Evolutionary conservation across 2,329 filamentous ascomycete genomes (phyloP), one percentile per base, ranked within the genome.

Genomic region (Passalora sequoiae): DNA sequence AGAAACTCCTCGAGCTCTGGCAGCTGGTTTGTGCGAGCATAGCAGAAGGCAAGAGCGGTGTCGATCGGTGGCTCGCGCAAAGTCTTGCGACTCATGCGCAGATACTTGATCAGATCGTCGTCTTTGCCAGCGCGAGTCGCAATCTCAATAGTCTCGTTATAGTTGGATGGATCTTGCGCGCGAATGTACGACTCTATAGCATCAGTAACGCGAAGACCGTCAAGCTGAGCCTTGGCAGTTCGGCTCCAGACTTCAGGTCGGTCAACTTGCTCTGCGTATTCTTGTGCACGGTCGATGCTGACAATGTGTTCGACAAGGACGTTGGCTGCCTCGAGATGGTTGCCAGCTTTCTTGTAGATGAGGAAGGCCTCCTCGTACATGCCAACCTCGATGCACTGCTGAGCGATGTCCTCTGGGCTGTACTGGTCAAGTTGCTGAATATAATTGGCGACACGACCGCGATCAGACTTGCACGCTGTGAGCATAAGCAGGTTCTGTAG

Each of bases 131-230:
- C 92, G 58, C 89, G 88, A 0, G 87, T 94, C 12, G 87, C 89
- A 55, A 88, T 92, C 66, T 98, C 92, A 52, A 98, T 97, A 46
- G 98, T 92, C 67, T 98, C 94, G 38, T 79, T 74, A 70, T 94
- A 94, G 74, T 98, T 98, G 57, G 82, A 85, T 24, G 94, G 85
- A 60, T 98, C 92, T 51, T 84, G 79, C 24, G 92, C 92, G 65
- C 91, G 91, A 65, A 98, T 95, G 69, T 98, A 98, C 0, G 92
- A 97, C 48, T 95, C 89, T 54, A 98, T 94, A 31, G 87, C 81
- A 69, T 98, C 92, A 39, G 82, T 81, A 21, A 98, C 83, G 48
- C 92, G 88, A 27, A 98, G 82, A 56, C 92, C 92, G 64, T 98
- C 92, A 44, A 98, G 78, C 70, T 98, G 92, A 43, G 92, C 91